These are phyloP conservation scores for Boletus huronensis DNA, from an alignment of 768 basidiomycete species.

Conservation along the genomic window DNA sequence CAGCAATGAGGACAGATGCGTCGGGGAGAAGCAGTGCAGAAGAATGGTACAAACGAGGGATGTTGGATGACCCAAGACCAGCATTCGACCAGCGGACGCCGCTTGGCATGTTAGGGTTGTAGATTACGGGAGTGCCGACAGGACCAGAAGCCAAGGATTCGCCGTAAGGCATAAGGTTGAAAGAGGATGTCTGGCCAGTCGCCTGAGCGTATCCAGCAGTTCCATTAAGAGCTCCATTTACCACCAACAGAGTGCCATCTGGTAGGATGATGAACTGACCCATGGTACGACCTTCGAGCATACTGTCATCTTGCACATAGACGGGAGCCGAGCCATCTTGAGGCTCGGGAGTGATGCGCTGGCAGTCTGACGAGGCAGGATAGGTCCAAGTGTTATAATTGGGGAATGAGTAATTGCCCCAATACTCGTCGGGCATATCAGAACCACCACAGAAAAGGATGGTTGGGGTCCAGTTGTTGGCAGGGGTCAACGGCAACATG, in stretches of 20 bases:
- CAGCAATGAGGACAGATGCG: conserved; percentile 82
- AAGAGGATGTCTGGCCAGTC: conserved; percentile 42
- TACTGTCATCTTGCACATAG: conserved; percentile 71
- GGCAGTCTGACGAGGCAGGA: conserved; percentile 71
- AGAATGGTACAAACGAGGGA: conserved; percentile 90
- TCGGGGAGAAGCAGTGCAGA: conserved; percentile 85
- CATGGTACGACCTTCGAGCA: conserved; percentile 82
- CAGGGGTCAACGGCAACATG: conserved; percentile 88
- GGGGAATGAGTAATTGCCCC: conserved; percentile 76
- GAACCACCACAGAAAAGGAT: conserved; percentile 91
- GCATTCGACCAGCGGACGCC: conserved; percentile 75
- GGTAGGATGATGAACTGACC: conserved; percentile 88
- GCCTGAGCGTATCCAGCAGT: conserved; percentile 82
- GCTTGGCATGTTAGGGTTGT: conserved; percentile 68
- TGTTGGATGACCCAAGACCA: conserved; percentile 57
- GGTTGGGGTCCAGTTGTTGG: conserved; percentile 82
- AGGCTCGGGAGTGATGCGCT: conserved; percentile 85
- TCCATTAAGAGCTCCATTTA: conserved; percentile 82
- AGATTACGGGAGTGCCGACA: conserved; percentile 72
- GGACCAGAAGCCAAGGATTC: conserved; percentile 80
- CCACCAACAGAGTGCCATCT: conserved; percentile 67
- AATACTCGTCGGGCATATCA: conserved; percentile 67
- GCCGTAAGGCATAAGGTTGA: conserved; percentile 61
- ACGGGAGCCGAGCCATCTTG: conserved; percentile 55
- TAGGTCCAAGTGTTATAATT: conserved; percentile 70